phyloP scores from a whole-genome alignment of 2,329 filamentous ascomycete species.

The Beauveria varroae region DNA sequence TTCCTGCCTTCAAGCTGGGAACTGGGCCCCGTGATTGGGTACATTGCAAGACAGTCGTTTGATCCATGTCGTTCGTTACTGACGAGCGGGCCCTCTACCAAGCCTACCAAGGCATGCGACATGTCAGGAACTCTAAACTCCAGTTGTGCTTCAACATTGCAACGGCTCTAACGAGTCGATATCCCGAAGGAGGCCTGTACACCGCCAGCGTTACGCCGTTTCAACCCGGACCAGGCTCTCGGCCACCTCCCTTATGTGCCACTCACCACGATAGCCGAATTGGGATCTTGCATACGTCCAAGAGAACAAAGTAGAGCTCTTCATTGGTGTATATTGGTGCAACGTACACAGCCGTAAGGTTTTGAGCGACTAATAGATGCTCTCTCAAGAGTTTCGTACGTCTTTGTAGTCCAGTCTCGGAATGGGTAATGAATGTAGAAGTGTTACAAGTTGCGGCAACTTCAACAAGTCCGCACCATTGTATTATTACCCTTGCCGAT shows the following conservation, averaged over 20 bases:
- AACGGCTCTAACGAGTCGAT: not conserved
- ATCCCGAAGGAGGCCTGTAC: not conserved
- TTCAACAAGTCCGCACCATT: not conserved
- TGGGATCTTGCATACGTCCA: not conserved
- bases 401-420: no score
- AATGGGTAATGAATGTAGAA: not conserved
- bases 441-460: not conserved
- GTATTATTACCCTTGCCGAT: not conserved
- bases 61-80: not conserved
- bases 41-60: not conserved
- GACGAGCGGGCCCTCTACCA: not conserved
- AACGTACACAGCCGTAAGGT: not conserved
- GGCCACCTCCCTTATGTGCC: no score
- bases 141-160: not conserved
- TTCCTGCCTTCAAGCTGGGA: no score
- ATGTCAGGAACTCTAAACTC: not conserved
- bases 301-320: no score
- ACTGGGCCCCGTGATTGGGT: not conserved
- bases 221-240: not conserved
- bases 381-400: not conserved
- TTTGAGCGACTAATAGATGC: not conserved
- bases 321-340: not conserved
- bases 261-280: not conserved
- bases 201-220: not conserved
- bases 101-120: not conserved